A percentile compares a stretch with the other conserved stretches of the same genome.
Conservation (phyloP, 805 yeast genomes). For the Yarrowia sp. region DNA sequence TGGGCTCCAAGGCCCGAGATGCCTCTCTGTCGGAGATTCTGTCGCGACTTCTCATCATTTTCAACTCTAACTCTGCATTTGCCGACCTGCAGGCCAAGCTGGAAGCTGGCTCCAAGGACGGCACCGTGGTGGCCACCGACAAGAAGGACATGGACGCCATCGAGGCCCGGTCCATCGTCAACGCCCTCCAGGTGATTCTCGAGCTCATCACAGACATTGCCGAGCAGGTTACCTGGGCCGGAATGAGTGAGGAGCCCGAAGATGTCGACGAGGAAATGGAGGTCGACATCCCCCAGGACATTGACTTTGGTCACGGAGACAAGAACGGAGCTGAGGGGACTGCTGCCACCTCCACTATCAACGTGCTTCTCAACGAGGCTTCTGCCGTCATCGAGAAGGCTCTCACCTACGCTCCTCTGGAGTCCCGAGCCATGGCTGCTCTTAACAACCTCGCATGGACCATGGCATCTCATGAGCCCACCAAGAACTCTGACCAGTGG, state of each 20-base stretch:
- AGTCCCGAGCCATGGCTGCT: constrained; percentile 56
- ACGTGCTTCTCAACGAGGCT: constrained; percentile 26
- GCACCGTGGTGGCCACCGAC: constrained; percentile 30
- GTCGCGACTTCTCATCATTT: constrained; percentile 23
- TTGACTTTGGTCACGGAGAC: constrained; percentile 10
- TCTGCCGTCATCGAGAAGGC: constrained; percentile 37
- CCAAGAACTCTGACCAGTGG: constrained; percentile 42
- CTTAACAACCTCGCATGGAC: constrained; percentile 73
- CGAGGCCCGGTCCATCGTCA: constrained; percentile 43
- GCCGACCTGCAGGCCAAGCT: constrained; percentile 22
- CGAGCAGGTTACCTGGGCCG: constrained; percentile 48
- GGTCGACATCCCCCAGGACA: constrained; percentile 25
- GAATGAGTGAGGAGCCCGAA: constrained; percentile 24
- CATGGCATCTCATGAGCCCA: constrained; percentile 34
- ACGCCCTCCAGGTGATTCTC: constrained; percentile 63
- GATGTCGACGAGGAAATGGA: constrained; percentile 28
- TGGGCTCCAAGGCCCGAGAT: constrained; percentile 25
- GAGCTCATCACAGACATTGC: constrained; percentile 74
- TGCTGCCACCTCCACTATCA: constrained; percentile 28
- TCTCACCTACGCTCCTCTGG: constrained; percentile 42
- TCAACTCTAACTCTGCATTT: constrained; percentile 27
- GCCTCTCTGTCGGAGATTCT: constrained; percentile 28
- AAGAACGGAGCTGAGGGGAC: constrained; percentile 24
- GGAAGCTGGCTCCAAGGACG: constrained; percentile 29
- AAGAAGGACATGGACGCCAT: constrained; percentile 28